These are phyloP conservation scores for Pilatotrama ljubarskyi DNA, from an alignment of 768 basidiomycete species.

Conservation along the genomic window DNA sequence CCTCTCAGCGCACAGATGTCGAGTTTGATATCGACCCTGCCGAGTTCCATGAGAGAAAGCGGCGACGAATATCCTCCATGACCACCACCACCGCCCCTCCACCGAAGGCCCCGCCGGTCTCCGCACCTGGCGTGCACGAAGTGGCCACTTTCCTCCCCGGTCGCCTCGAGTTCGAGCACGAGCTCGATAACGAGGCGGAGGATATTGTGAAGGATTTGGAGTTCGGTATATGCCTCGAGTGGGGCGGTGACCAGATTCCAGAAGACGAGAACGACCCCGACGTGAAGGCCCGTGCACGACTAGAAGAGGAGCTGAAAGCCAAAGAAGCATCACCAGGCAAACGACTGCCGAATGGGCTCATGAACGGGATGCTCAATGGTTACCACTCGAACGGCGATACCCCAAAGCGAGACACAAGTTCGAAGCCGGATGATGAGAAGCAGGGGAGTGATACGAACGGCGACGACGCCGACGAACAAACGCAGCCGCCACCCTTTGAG, in stretches of 20 bases:
- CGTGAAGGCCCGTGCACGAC: constrained; percentile 52
- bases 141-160: constrained; percentile 92
- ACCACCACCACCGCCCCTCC: constrained; percentile 54
- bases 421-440: constrained; percentile 46
- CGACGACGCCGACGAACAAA: constrained; percentile 62
- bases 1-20: constrained; percentile 43
- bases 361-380: constrained; percentile 37
- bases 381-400: constrained; percentile 27
- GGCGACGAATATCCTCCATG: constrained; percentile 83
- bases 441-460: constrained; percentile 41
- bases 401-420: constrained; percentile 38
- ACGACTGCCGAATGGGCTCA: constrained; percentile 29
- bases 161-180: constrained; percentile 97
- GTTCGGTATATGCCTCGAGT: constrained; percentile 85
- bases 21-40: constrained; percentile 74
- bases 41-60: constrained; percentile 88
- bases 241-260: constrained; percentile 77
- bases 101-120: constrained; percentile 79
- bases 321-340: constrained; percentile 31
- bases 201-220: constrained; percentile 94
- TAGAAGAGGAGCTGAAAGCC: constrained; percentile 41
- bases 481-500: constrained; percentile 78
- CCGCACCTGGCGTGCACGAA: constrained; percentile 90
- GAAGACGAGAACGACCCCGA: constrained; percentile 81
- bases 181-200: constrained; percentile 96